These are phyloP conservation scores for Carex parvula DNA, from an alignment of 176 grass and related monocot species.

Conservation along the genomic window DNA sequence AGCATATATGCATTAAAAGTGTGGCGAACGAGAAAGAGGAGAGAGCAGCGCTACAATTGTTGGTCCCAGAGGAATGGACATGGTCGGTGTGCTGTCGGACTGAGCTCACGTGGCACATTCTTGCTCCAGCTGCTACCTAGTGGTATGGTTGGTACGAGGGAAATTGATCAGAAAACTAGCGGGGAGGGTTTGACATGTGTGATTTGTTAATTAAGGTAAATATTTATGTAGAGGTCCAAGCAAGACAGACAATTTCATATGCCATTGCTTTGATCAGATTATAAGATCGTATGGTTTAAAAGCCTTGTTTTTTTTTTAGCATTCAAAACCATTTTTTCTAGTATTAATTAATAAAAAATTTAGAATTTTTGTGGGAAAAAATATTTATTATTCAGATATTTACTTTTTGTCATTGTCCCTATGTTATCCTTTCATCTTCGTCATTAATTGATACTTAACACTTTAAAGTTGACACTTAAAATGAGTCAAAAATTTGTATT, in stretches of 20 bases:
- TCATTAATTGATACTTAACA: background rate
- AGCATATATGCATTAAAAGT: background rate
- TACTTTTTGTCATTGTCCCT: background rate
- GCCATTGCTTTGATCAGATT: background rate
- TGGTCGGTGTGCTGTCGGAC: slow-evolving; percentile 20
- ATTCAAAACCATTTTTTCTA: background rate
- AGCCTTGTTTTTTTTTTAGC: background rate
- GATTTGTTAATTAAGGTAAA: slow-evolving; percentile 4
- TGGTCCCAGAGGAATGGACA: slow-evolving; percentile 10
- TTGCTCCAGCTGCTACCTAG: background rate
- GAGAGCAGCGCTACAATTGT: background rate
- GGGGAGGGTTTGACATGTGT: slow-evolving; percentile 1
- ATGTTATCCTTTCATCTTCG: background rate
- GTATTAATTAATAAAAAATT: background rate
- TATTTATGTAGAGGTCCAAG: background rate
- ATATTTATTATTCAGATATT: background rate
- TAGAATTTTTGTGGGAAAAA: background rate
- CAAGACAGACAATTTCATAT: background rate
- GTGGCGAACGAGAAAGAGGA: background rate
- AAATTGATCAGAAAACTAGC: background rate
- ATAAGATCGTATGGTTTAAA: background rate
- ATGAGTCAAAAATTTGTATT: background rate
- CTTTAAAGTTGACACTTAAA: background rate
- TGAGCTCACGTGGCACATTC: background rate
- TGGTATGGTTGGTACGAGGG: background rate